These are phyloP conservation scores for Hsuehochloa calcarea DNA, from an alignment of 176 grass and related monocot species.

Conservation along the genomic window DNA sequence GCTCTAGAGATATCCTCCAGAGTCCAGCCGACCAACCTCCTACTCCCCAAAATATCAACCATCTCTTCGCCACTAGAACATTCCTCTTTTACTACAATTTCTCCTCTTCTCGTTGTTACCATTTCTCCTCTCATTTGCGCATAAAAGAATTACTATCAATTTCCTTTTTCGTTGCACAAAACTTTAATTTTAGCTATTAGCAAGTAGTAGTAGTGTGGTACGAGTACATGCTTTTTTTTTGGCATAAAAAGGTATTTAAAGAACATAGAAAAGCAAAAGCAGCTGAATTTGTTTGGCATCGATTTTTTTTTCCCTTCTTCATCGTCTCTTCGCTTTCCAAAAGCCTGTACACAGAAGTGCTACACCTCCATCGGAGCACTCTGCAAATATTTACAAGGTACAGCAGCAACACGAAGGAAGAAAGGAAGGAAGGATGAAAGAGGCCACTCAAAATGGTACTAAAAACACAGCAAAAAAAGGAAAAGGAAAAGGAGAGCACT, in stretches of 20 bases:
- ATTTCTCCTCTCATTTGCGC: neutral
- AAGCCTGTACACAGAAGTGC: slow-evolving; percentile 36
- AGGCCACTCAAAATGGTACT: neutral
- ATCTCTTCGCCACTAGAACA: slow-evolving; percentile 28
- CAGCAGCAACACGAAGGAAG: slow-evolving; percentile 14
- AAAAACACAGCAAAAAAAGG: neutral
- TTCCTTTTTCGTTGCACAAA: neutral
- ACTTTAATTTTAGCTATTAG: neutral
- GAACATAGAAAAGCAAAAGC: neutral
- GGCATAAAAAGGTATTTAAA: neutral
- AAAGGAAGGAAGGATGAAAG: neutral
- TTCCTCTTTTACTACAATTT: neutral
- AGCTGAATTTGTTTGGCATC: neutral
- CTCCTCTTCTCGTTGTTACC: neutral
- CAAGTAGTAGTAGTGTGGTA: neutral
- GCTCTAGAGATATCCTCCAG: slow-evolving; percentile 23
- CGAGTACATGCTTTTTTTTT: neutral
- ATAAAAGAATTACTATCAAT: too few species aligned
- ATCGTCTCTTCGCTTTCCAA: slow-evolving; percentile 27
- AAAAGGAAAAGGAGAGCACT: neutral
- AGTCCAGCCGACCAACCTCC: too few species aligned
- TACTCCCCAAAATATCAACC: slow-evolving; percentile 31
- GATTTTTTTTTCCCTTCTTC: slow-evolving; percentile 3
- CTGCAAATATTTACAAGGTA: slow-evolving; percentile 36
- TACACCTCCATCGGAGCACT: slow-evolving; percentile 28